Evolutionary conservation across 2,329 filamentous ascomycete species (phyloP), one percentile per base, ranked within the genome.

Genomic region (Fusarium pininemorale): DNA sequence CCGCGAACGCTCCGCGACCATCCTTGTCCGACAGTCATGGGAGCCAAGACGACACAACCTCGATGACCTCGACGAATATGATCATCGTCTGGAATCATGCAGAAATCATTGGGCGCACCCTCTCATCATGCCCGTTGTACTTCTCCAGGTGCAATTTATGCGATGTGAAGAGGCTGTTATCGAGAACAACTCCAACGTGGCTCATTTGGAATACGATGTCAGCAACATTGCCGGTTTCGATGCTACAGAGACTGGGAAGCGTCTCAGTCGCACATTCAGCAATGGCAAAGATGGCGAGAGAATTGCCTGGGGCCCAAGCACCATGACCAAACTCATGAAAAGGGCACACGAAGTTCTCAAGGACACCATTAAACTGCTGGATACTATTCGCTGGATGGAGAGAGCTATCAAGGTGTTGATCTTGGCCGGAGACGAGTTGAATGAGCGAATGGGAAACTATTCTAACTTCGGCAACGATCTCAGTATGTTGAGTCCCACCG

Each of bases 351-450:
- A 85, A 45, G 84, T 85, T 3, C 77, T 86, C 30, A 85, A 85
- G 62, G 83, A 82, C 18, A 83, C 83, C 3, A 85, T 86, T 57
- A 83, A 85, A 62, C 76, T 86, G 14, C 79, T 86, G 2, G 84
- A 86, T 54, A 86, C 85, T 3, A 80, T 86, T 38, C 78, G 83
- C 28, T 86, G 85, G 85, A 85, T 86, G 82, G 85, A 86, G 69
- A 81, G 85, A 13, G 84, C 83, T 4, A 76, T 86, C 39, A 85
- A 84, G 70, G 79, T 86, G 22, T 77, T 86, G 62, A 81, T 86
- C 16, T 78, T 84, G 45, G 80, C 83, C 0, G 85, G 85, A 9
- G 85, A 86, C 39, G 85, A 85, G 57, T 74, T 86, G 6, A 82
- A 82, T 38, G 80, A 79, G 35, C 74, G 77, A 37, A 73, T 80